phyloP scores from a whole-genome alignment of 345 rosid genomes.

The Streptanthus diversifolius region DNA sequence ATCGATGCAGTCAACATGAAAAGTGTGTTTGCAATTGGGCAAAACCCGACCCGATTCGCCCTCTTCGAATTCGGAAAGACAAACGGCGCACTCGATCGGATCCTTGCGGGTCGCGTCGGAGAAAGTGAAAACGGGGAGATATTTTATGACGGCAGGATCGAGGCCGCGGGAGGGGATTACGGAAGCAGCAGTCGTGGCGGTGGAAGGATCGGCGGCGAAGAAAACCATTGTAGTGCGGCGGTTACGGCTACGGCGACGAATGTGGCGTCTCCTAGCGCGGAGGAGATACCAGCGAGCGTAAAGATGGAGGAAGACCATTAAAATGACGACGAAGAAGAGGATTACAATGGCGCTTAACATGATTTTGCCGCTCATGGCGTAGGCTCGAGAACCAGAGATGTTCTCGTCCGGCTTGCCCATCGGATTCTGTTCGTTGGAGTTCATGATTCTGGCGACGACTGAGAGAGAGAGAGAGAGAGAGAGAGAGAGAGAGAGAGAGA shows the following conservation, averaged over 20 bases:
- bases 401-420: background rate
- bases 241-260: constrained; percentile 39
- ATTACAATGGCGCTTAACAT: constrained; percentile 66
- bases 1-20: constrained; percentile 82
- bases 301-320: constrained; percentile 69
- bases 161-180: constrained; percentile 48
- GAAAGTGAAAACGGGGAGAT: constrained; percentile 64
- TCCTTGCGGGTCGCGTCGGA: constrained; percentile 45
- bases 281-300: constrained; percentile 91
- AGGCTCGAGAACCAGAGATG: constrained; percentile 21
- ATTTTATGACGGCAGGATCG: constrained; percentile 49
- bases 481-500: constrained; percentile 20
- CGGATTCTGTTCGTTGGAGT: constrained; percentile 14
- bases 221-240: constrained; percentile 55
- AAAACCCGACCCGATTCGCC: constrained; percentile 69
- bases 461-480: constrained; percentile 5
- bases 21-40: constrained; percentile 78
- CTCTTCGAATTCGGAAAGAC: constrained; percentile 81
- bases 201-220: constrained; percentile 41
- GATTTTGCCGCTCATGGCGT: constrained; percentile 61
- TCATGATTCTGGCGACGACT: background rate
- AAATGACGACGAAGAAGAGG: constrained; percentile 64
- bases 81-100: constrained; percentile 71
- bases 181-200: background rate
- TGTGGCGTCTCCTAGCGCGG: constrained; percentile 53